Base-by-base conservation (phyloP, 1,284 basidiomycete genomes). In the Macrocybe sp. region DNA sequence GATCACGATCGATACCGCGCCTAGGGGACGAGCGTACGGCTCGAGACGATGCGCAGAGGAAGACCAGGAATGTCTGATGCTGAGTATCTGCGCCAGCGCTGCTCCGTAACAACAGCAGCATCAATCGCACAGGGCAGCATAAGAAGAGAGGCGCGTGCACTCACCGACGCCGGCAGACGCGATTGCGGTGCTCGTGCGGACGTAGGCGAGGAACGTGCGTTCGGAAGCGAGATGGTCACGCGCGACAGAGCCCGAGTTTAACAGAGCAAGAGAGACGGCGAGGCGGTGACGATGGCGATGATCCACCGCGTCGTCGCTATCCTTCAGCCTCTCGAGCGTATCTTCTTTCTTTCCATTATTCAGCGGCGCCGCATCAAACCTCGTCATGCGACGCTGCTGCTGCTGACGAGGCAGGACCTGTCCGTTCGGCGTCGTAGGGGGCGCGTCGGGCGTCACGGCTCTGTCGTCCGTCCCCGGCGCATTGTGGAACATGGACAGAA, bases 161-260 rank as follows among this genome's bases (percentile, higher is more conserved):
- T 41, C 16, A 57, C 59, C 60, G 34, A 63, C 57, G 7, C 60
- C 61, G 1, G 56, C 55, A 10, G 53, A 53, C 3, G 61, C 55
- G 8, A 64, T 51, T 1, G 54, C 51, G 6, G 62, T 45, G 33
- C 61, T 64, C 40, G 62, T 64, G 11, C 60, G 55, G 7, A 62
- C 54, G 40, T 64, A 64, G 7, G 61, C 61, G 10, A 64, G 54
- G 41, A 61, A 64, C 6, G 61, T 64, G 16, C 62, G 52, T 45
- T 63, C 62, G 3, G 54, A 58, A 2, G 62, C 62, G 3, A 64
- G 56, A 38, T 63, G 61, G 40, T 63, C 60, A 14, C 62, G 56
- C 33, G 62, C 62, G n/a, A 61, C 59, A 35, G 53, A 58, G n/a
- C 61, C 61, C 6, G 44, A 41, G 34, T 62, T 64, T 28, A 55